These are phyloP conservation scores for Kwoniella newhampshirensis DNA, from an alignment of 768 basidiomycete genomes.

Conservation along the genomic window DNA sequence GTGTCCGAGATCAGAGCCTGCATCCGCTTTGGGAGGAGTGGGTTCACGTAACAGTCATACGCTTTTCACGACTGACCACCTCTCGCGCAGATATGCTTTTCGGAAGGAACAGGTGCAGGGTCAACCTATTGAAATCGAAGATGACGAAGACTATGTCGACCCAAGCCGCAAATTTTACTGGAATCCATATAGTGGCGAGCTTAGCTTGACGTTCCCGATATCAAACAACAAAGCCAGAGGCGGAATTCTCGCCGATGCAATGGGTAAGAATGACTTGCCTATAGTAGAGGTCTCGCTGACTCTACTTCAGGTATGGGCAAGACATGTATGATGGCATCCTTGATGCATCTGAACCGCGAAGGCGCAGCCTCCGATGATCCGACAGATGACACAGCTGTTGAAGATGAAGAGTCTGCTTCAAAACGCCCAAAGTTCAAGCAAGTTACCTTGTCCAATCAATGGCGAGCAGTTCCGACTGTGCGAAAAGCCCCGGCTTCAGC, in stretches of 20 bases:
- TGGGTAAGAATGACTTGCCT: conserved; percentile 39
- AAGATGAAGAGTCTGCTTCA: conserved; percentile 29
- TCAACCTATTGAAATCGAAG: conserved; percentile 71
- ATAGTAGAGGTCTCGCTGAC: not conserved
- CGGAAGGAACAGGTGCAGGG: conserved; percentile 63
- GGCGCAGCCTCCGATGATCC: conserved; percentile 42
- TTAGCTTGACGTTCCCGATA: conserved; percentile 79
- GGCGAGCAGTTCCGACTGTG: conserved; percentile 43
- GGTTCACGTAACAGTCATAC: conserved; percentile 37
- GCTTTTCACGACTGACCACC: conserved; percentile 5
- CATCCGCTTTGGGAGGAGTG: conserved; percentile 95
- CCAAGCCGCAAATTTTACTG: conserved; percentile 39
- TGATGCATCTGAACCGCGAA: conserved; percentile 74
- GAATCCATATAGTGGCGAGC: conserved; percentile 61
- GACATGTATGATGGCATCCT: conserved; percentile 72
- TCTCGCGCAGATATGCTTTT: conserved; percentile 65
- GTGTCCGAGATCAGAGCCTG: conserved; percentile 69
- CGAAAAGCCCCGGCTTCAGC: conserved; percentile 63
- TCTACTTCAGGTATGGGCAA: conserved; percentile 49
- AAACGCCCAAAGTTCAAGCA: conserved; percentile 52
- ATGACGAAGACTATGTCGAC: conserved; percentile 61
- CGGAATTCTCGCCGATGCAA: conserved; percentile 79
- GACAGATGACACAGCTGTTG: conserved; percentile 2
- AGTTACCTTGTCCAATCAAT: conserved; percentile 50
- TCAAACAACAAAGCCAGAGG: conserved; percentile 74